Base-by-base conservation (phyloP, 164 flowering plant genomes). In the Magnolia sinica region DNA sequence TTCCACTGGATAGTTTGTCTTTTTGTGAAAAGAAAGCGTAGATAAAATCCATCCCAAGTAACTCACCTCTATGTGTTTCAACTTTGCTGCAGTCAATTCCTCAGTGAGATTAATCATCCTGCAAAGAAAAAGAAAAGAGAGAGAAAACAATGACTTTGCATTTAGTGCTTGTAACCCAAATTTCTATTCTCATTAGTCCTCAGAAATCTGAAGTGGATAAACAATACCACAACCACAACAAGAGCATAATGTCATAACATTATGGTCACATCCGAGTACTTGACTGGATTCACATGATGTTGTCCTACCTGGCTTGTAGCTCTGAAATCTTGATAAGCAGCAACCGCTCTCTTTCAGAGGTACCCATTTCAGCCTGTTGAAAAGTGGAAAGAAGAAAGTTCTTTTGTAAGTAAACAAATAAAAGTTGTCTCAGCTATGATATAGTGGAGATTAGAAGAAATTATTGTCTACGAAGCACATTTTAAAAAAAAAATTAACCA, bases 71-170 rank as follows among this genome's bases (percentile, higher is more conserved):
- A 79, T 37, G 79, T 87, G 86, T 84, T 87, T 94, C 73, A 80
- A 79, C 80, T 76, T 89, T 76, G 89, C 96, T 23, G 90, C 82
- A 49, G 79, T 86, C 76, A 94, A 85, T 81, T 94, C 97, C 27
- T 89, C 89, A 7, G 90, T 89, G 82, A 94, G 84, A 77, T 76
- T 86, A 74, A 23, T 77, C 93, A 91, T 84, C 89, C 98, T 95
- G 91, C 77, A 86, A 51, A 49, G 22, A 64, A 10, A 45, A 80
- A 31, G 61, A 9, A 55, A 64, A 50, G 7, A 69, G 22, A 45
- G 61, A 45, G 61, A 55, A 7, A n/a, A 68, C 19, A 61, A 64
- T 68, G 66, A 71, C 11, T 71, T 27, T 27, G 29, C 29, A 27
- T 27, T 27, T 61, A n/a, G 49, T n/a, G 24, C 27, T 19, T 1